Base-by-base conservation (phyloP, 176 grass and related monocot genomes). In the Luzula sylvatica region DNA sequence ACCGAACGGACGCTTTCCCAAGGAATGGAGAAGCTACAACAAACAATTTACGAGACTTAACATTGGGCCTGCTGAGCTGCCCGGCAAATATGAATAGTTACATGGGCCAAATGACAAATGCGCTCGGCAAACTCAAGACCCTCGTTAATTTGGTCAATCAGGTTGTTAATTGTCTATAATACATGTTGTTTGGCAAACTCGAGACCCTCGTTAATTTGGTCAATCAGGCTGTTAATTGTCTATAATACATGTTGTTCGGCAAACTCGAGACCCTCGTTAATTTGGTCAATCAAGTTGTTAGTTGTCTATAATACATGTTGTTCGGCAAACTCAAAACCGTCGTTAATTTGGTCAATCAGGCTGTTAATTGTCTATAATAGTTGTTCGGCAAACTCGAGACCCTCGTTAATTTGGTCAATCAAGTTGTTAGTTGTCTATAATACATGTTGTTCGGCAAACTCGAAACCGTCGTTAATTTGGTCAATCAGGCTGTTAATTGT, bases 1-100 rank as follows among this genome's bases (percentile, higher is more conserved):
- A 65, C 61, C 22, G 93, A 98, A 54, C 81, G 90, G 43, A 85
- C 93, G 11, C 82, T 98, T 5, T 77, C 56, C 2, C 86, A 92
- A 68, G 93, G 93, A 35, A 90, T 98, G 86, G 72, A 83, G 42
- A 92, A 87, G 74, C 78, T 98, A 55, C 86, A 87, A 65, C 77
- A 92, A 58, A 98, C 73, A 32, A 68, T 98, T 17, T 62, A 78
- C 2, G 93, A 87, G 68, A 45, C 75, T 3, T 98, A 26, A 54
- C 66, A 11, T 68, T 45, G 9, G 58, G 59, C 23, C 53, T 75
- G 51, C 58, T 72, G 4, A 75, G 68, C 21, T 77, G 19, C 3
- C 12, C 72, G 4, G 78, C 26, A 6, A 64, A 76, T 48, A 40
- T 60, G 12, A 41, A 23, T 8, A 44, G 15, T 16, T 78, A 88